Evolutionary conservation across 768 basidiomycete species (phyloP).

Genomic region (Auriscalpium orientale): DNA sequence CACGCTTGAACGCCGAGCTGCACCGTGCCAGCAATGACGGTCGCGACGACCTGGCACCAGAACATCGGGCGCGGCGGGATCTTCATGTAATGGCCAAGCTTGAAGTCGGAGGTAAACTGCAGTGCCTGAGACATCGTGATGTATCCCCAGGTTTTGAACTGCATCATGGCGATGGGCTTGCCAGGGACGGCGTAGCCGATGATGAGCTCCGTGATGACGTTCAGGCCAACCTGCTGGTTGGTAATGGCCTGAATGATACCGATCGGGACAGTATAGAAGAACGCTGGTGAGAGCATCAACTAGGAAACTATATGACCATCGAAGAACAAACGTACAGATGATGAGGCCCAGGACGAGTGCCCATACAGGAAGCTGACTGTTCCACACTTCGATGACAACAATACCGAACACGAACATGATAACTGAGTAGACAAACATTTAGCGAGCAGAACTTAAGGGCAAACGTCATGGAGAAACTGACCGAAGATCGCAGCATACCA

Average conservation of each 20-base stretch:
- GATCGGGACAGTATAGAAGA: constrained; percentile 40
- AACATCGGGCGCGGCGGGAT: constrained; percentile 64
- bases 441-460: background rate
- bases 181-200: constrained; percentile 79
- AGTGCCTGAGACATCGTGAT: constrained; percentile 64
- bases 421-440: constrained; percentile 21
- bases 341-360: constrained; percentile 63
- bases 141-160: constrained; percentile 71
- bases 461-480: constrained; percentile 18
- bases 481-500: too few relatives aligned
- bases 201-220: constrained; percentile 73
- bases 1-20: constrained; percentile 72
- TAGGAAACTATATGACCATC: too few relatives aligned
- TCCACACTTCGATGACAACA: constrained; percentile 62
- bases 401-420: constrained; percentile 62
- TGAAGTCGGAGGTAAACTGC: constrained; percentile 66
- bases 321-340: constrained; percentile 33
- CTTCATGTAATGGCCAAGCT: constrained; percentile 67
- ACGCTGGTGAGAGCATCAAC: constrained; percentile 14
- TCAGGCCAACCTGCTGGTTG: constrained; percentile 67
- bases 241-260: constrained; percentile 68
- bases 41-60: constrained; percentile 57
- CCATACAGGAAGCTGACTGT: constrained; percentile 64
- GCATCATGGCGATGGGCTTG: constrained; percentile 71
- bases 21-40: constrained; percentile 60